Conservation (phyloP, 345 rosid genomes). For the Bretschneidera sinensis region DNA sequence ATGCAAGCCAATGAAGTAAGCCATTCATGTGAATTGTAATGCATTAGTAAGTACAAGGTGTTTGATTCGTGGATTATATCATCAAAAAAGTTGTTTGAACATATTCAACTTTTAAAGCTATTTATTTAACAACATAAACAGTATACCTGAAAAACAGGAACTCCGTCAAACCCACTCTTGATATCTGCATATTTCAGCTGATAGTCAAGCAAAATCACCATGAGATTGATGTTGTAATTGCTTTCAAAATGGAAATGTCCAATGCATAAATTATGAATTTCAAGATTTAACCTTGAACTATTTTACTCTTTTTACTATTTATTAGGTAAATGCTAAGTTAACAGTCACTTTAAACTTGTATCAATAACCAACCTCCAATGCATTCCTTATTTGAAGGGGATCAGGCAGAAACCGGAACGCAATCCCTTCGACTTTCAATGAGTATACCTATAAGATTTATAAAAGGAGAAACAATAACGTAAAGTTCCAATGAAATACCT, state of each 20-base stretch:
- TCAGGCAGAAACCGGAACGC: slow-evolving; percentile 92
- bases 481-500: not conserved
- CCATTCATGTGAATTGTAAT: not conserved
- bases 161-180: slow-evolving; percentile 81
- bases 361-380: slow-evolving; percentile 54
- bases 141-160: slow-evolving; percentile 91
- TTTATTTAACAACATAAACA: not conserved
- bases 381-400: slow-evolving; percentile 90
- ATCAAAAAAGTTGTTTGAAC: not conserved
- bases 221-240: slow-evolving; percentile 3
- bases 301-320: no score
- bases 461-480: slow-evolving; percentile 12
- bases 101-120: not conserved
- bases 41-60: not conserved
- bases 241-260: not conserved
- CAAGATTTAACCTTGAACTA: not conserved
- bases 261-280: no score
- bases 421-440: slow-evolving; percentile 90
- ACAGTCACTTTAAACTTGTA: no score
- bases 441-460: slow-evolving; percentile 51
- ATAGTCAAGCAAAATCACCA: slow-evolving; percentile 14
- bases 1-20: not conserved
- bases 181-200: slow-evolving; percentile 59
- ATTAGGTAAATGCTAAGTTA: no score
- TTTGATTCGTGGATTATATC: not conserved